Conservation (phyloP, 805 yeast species). For the Myxozyma kluyveri region DNA sequence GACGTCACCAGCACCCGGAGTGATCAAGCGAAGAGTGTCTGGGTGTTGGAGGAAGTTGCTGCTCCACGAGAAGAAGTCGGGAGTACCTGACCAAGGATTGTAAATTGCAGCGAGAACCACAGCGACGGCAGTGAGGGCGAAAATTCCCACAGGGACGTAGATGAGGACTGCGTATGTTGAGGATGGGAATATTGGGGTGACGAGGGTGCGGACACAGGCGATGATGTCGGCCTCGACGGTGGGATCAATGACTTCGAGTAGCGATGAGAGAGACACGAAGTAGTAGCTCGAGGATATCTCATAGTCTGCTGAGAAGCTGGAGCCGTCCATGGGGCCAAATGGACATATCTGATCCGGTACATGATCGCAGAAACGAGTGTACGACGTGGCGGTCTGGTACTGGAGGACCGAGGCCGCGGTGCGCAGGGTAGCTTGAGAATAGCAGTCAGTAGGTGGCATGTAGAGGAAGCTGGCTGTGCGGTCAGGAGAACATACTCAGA, state of each 20-base stretch:
- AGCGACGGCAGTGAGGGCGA: slow-evolving; percentile 34
- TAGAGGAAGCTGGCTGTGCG: not conserved
- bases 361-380: slow-evolving; percentile 33
- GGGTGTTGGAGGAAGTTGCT: slow-evolving; percentile 59
- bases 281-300: slow-evolving; percentile 10
- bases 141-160: slow-evolving; percentile 43
- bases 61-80: slow-evolving; percentile 51
- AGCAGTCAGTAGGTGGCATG: not conserved
- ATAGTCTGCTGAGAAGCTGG: slow-evolving; percentile 10
- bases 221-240: slow-evolving; percentile 35
- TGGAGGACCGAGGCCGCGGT: slow-evolving; percentile 31
- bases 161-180: slow-evolving; percentile 44
- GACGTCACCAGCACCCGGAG: slow-evolving; percentile 52
- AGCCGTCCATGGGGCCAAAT: slow-evolving; percentile 28
- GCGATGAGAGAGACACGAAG: slow-evolving; percentile 31
- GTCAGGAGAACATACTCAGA: slow-evolving; percentile 16
- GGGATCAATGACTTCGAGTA: slow-evolving; percentile 34
- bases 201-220: slow-evolving; percentile 49
- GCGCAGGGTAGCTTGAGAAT: slow-evolving; percentile 32
- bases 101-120: slow-evolving; percentile 42
- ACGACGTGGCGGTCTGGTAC: slow-evolving; percentile 26
- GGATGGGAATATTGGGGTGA: slow-evolving; percentile 49
- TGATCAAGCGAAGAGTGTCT: slow-evolving; percentile 50
- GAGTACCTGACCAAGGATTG: slow-evolving; percentile 58
- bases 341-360: slow-evolving; percentile 33